These are phyloP conservation scores for Colletotrichum limetticola DNA, from an alignment of 2,329 filamentous ascomycete species.

Conservation along the genomic window DNA sequence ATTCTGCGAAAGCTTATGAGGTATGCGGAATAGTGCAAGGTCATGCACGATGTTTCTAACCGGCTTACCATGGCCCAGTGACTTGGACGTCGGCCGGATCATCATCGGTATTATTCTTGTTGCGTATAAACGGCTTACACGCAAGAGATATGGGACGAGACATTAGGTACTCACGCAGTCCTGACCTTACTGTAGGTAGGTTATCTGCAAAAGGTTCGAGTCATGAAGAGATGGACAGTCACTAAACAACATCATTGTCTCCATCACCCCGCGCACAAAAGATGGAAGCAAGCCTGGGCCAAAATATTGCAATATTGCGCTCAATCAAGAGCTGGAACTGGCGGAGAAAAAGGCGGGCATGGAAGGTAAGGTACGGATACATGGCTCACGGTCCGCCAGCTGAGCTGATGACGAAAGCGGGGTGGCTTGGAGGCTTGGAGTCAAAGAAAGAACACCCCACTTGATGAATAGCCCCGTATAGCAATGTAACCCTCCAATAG, in stretches of 20 bases:
- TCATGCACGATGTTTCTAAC: not conserved
- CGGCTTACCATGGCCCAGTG: not conserved
- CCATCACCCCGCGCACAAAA: not conserved
- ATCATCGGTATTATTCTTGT: not conserved
- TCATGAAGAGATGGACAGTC: not conserved
- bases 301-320: not conserved
- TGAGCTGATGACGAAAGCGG: conserved; percentile 26
- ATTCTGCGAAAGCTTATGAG: not conserved
- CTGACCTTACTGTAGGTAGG: no score
- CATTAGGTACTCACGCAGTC: not conserved
- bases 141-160: not conserved
- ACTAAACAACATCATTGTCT: not conserved
- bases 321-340: not conserved
- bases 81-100: not conserved
- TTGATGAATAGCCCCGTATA: not conserved
- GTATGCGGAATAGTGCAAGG: not conserved
- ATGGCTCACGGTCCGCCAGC: no score
- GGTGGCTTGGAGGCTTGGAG: conserved; percentile 20
- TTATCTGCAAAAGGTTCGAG: not conserved
- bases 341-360: not conserved
- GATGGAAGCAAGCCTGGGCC: not conserved
- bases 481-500: not conserved
- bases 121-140: not conserved
- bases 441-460: not conserved
- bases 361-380: no score